Evolutionary conservation across 1,284 basidiomycete genomes (phyloP).

Genomic region (Vanrija pseudolonga): DNA sequence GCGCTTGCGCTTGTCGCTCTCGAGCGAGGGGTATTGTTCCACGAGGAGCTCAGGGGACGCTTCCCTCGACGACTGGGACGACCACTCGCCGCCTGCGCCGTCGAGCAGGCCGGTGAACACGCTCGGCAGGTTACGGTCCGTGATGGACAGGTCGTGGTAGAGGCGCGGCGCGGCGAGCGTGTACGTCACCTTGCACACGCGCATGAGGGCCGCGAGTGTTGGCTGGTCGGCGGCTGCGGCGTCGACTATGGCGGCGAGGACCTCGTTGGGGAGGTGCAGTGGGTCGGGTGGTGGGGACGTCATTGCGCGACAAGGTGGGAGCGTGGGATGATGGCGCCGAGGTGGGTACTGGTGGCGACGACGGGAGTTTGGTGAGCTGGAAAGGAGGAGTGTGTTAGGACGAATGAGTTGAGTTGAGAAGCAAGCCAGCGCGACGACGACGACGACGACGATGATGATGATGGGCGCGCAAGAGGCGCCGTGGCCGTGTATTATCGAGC

Average conservation of each 20-base stretch:
- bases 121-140: not conserved
- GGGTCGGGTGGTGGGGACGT: not conserved
- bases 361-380: not conserved
- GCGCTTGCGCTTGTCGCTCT: slow-evolving; percentile 7
- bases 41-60: not conserved
- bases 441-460: too few relatives aligned
- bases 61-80: not conserved
- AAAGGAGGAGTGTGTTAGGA: too few relatives aligned
- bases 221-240: not conserved
- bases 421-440: too few relatives aligned
- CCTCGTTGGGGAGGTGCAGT: slow-evolving; percentile 2
- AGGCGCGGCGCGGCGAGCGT: slow-evolving; percentile 5
- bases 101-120: not conserved
- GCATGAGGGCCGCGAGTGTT: slow-evolving; percentile 6
- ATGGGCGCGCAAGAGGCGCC: too few relatives aligned
- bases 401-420: too few relatives aligned
- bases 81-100: not conserved
- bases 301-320: not conserved
- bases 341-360: not conserved
- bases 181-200: slow-evolving; percentile 4
- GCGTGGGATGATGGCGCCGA: not conserved
- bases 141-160: slow-evolving; percentile 9
- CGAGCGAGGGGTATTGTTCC: not conserved
- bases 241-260: slow-evolving; percentile 7
- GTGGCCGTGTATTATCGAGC: too few relatives aligned